phyloP scores from a whole-genome alignment of 495 filamentous ascomycete species.

The Xylaria acuta region DNA sequence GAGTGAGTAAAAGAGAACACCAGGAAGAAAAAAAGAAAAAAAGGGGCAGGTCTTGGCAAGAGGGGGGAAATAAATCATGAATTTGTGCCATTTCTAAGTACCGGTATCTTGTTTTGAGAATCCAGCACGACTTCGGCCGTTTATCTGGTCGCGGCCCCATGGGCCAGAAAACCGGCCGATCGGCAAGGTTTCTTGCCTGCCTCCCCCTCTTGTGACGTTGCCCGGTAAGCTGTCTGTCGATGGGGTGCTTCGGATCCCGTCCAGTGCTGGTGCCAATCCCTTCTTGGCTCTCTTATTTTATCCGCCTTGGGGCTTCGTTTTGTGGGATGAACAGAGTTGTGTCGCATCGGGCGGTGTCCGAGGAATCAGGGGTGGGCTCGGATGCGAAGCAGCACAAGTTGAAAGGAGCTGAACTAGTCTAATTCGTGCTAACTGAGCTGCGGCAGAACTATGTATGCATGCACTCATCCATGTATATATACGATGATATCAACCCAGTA shows the following conservation, averaged over 20 bases:
- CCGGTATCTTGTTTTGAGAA: conserved; percentile 7
- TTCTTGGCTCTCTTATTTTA: conserved; percentile 1
- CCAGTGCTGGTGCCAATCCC: background rate
- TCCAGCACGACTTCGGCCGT: background rate
- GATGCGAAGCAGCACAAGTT: background rate
- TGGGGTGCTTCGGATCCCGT: background rate
- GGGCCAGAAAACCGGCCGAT: conserved; percentile 21
- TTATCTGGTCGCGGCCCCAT: conserved; percentile 9
- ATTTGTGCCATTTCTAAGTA: background rate
- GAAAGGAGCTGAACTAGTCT: conserved; percentile 7
- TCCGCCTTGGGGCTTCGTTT: conserved; percentile 10
- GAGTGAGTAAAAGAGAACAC: background rate
- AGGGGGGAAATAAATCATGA: conserved; percentile 17
- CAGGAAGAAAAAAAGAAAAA: background rate
- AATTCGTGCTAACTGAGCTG: background rate
- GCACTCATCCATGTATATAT: conserved; percentile 26
- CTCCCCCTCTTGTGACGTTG: conserved; percentile 9
- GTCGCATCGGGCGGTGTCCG: conserved; percentile 10
- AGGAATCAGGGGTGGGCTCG: background rate
- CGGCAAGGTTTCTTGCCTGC: conserved; percentile 11
- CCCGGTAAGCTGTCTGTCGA: conserved; percentile 3
- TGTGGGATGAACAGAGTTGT: background rate
- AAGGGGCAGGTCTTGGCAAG: conserved; percentile 25
- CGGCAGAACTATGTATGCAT: conserved; percentile 20
- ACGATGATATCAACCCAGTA: conserved; percentile 40